Evolutionary conservation across 2,329 filamentous ascomycete species (phyloP).

Genomic region (Colletotrichum trifolii): DNA sequence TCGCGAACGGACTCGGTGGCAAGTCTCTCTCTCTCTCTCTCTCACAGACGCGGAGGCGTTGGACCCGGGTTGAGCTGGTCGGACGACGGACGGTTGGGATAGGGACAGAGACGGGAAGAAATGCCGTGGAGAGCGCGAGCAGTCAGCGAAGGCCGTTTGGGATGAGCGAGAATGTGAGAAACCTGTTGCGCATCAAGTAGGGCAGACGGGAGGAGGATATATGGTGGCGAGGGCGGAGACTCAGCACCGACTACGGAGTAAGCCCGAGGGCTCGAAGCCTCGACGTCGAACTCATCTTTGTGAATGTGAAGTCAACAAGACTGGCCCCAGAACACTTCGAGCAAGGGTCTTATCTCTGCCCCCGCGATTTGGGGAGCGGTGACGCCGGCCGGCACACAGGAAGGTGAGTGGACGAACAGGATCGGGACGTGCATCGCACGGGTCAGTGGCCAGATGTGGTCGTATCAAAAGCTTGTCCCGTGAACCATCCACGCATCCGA

Average conservation of each 20-base stretch:
- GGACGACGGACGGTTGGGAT: slow-evolving; percentile 17
- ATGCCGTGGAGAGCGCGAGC: slow-evolving; percentile 8
- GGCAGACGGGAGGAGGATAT: slow-evolving; percentile 32
- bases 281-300: slow-evolving; percentile 5
- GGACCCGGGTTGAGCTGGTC: slow-evolving; percentile 32
- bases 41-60: neutral
- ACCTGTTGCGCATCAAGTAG: neutral
- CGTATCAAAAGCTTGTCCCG: slow-evolving; percentile 15
- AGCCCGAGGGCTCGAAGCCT: slow-evolving; percentile 30
- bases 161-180: slow-evolving; percentile 8
- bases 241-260: slow-evolving; percentile 32
- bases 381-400: slow-evolving; percentile 31
- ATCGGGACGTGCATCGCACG: neutral
- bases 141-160: slow-evolving; percentile 21
- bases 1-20: no score
- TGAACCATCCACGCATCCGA: no score
- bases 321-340: slow-evolving; percentile 8
- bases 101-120: neutral
- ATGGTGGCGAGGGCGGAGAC: slow-evolving; percentile 35
- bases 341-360: slow-evolving; percentile 34
- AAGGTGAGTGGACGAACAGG: slow-evolving; percentile 11
- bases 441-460: neutral
- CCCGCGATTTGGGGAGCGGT: slow-evolving; percentile 35
- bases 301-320: slow-evolving; percentile 17
- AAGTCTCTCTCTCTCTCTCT: neutral